Conservation (phyloP, 2,329 filamentous ascomycete species). For the Alternaria arborescens region DNA sequence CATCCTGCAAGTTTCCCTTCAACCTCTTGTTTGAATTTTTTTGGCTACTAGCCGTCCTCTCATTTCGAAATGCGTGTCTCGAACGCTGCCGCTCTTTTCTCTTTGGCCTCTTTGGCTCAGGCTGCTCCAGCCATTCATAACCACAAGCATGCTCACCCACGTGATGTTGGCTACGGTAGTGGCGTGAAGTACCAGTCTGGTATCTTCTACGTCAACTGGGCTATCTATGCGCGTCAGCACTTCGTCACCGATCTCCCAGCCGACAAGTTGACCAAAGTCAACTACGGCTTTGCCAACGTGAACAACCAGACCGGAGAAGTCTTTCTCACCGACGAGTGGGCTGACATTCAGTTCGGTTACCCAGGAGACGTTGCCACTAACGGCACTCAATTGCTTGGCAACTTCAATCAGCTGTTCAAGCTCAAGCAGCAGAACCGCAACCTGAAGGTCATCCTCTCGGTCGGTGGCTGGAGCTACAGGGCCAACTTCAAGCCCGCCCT, state of each 20-base stretch:
- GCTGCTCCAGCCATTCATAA: slow-evolving; percentile 20
- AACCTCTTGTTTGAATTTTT: slow-evolving; percentile 11
- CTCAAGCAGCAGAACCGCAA: slow-evolving; percentile 79
- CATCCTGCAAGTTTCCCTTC: slow-evolving; percentile 1
- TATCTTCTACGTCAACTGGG: slow-evolving; percentile 76
- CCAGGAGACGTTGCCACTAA: slow-evolving; percentile 69
- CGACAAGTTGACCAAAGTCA: slow-evolving; percentile 83
- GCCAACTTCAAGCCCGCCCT: slow-evolving; percentile 77
- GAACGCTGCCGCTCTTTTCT: slow-evolving; percentile 28
- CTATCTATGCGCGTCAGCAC: slow-evolving; percentile 85
- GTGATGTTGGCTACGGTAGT: background rate
- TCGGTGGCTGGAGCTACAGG: slow-evolving; percentile 82
- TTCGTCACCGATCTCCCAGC: slow-evolving; percentile 82
- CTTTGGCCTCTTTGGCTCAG: slow-evolving; percentile 26
- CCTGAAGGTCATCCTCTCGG: slow-evolving; percentile 80
- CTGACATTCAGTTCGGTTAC: slow-evolving; percentile 69
- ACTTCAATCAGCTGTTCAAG: slow-evolving; percentile 77
- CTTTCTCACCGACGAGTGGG: slow-evolving; percentile 33
- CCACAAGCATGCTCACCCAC: slow-evolving; percentile 13
- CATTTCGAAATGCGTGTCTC: slow-evolving; percentile 34
- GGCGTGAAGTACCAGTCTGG: slow-evolving; percentile 66
- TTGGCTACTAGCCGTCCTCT: slow-evolving; percentile 32
- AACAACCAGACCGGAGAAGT: slow-evolving; percentile 78
- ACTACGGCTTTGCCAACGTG: slow-evolving; percentile 92
- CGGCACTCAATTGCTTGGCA: slow-evolving; percentile 77